Conservation (phyloP, 371 early-diverging fungal species). For the Actinomucor elegans region DNA sequence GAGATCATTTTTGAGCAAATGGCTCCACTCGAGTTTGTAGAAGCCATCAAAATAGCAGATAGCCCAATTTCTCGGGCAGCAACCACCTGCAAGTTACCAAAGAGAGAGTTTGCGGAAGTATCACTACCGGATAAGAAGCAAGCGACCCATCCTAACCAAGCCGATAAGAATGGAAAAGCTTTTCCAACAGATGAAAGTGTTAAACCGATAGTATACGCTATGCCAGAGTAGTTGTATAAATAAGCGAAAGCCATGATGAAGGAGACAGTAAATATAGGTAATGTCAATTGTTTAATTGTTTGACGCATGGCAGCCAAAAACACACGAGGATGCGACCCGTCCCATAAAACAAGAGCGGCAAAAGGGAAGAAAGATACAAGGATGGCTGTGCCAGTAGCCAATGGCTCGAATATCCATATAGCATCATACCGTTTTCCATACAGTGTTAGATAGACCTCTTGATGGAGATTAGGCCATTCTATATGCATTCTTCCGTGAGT, state of each 20-base stretch:
- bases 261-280: slow-evolving; percentile 44
- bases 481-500: slow-evolving; percentile 30
- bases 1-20: slow-evolving; percentile 52
- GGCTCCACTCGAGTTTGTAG: slow-evolving; percentile 48
- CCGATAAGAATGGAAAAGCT: slow-evolving; percentile 53
- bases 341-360: slow-evolving; percentile 29
- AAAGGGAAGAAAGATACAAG: slow-evolving; percentile 34
- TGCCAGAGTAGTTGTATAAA: slow-evolving; percentile 50
- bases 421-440: slow-evolving; percentile 45
- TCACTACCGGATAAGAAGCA: slow-evolving; percentile 55
- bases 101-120: slow-evolving; percentile 47
- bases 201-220: slow-evolving; percentile 50
- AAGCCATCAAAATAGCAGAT: slow-evolving; percentile 45
- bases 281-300: slow-evolving; percentile 36
- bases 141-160: slow-evolving; percentile 53
- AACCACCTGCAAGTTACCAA: slow-evolving; percentile 54
- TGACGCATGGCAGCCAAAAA: slow-evolving; percentile 26
- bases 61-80: slow-evolving; percentile 50
- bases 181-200: slow-evolving; percentile 46
- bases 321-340: slow-evolving; percentile 28
- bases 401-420: slow-evolving; percentile 49
- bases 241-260: slow-evolving; percentile 54
- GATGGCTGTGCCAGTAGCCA: slow-evolving; percentile 53
- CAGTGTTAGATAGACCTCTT: slow-evolving; percentile 43
- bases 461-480: slow-evolving; percentile 42